phyloP scores from a whole-genome alignment of 2,329 filamentous ascomycete species.

The Lasiodiplodia hormozganensis region DNA sequence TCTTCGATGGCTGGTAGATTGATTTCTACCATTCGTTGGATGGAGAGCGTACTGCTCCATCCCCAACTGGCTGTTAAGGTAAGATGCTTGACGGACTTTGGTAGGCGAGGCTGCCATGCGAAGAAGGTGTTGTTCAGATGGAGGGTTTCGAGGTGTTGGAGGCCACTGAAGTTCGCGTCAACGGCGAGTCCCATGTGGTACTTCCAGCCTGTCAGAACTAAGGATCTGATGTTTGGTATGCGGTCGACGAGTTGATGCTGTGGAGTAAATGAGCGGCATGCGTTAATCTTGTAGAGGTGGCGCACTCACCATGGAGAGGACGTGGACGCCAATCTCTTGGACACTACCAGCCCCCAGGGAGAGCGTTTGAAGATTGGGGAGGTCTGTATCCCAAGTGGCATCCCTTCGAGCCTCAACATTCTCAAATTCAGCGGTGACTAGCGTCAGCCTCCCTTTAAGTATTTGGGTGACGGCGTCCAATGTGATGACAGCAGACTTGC shows the following conservation, averaged over 20 bases:
- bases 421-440: slow-evolving; percentile 39
- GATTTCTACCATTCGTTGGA: slow-evolving; percentile 11
- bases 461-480: slow-evolving; percentile 40
- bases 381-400: slow-evolving; percentile 37
- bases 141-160: slow-evolving; percentile 1
- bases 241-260: slow-evolving; percentile 27
- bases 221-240: slow-evolving; percentile 33
- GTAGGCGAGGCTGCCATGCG: slow-evolving; percentile 12
- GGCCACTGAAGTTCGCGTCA: slow-evolving; percentile 17
- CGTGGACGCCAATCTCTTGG: slow-evolving; percentile 3
- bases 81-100: slow-evolving; percentile 3
- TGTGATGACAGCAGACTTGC: slow-evolving; percentile 35
- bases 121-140: slow-evolving; percentile 17
- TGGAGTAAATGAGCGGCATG: not conserved
- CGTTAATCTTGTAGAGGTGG: too few species aligned
- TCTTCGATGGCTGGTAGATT: slow-evolving; percentile 9
- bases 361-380: slow-evolving; percentile 38
- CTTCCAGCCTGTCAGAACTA: slow-evolving; percentile 32
- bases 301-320: not conserved
- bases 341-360: slow-evolving; percentile 28
- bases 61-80: slow-evolving; percentile 20
- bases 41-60: slow-evolving; percentile 5
- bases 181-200: not conserved
- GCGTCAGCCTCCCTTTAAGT: slow-evolving; percentile 36
- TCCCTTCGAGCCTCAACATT: slow-evolving; percentile 18